Conservation (phyloP, 345 rosid genomes). For the Ailanthus altissimus region DNA sequence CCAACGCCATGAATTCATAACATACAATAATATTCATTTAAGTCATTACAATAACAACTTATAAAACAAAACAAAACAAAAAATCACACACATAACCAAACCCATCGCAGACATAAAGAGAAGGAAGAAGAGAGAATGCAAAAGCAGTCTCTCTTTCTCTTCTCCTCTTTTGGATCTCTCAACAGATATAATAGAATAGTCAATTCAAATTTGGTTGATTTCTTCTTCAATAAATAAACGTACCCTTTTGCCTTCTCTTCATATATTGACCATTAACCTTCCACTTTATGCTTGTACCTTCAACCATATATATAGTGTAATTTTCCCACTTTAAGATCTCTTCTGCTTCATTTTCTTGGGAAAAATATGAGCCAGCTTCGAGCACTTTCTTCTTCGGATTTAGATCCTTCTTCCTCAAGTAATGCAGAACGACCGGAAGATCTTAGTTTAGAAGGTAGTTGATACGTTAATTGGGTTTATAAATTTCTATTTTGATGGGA, state of each 20-base stretch:
- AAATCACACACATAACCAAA: too few species aligned
- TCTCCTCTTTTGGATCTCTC: conserved; percentile 22
- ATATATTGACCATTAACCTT: neutral
- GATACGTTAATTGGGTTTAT: neutral
- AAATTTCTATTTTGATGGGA: neutral
- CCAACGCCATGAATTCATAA: neutral
- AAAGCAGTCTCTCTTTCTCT: conserved; percentile 27
- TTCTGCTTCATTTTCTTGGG: neutral
- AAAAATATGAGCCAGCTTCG: conserved; percentile 32
- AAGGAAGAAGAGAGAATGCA: conserved; percentile 26
- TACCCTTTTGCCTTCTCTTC: neutral
- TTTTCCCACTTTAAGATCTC: neutral
- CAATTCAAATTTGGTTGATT: neutral
- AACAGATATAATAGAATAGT: neutral
- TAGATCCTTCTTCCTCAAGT: conserved; percentile 23
- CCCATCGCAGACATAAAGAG: neutral
- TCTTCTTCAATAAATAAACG: neutral
- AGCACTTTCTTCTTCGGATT: conserved; percentile 55
- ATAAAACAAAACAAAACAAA: too few species aligned
- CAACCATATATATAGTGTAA: too few species aligned
- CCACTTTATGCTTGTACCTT: neutral
- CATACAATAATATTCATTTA: neutral
- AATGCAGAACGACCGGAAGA: conserved; percentile 32
- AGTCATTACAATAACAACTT: neutral
- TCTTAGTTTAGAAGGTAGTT: conserved; percentile 48